Base-by-base conservation (phyloP, 1,139 yeast genomes). In the Yamadazyma membranifaciens region DNA sequence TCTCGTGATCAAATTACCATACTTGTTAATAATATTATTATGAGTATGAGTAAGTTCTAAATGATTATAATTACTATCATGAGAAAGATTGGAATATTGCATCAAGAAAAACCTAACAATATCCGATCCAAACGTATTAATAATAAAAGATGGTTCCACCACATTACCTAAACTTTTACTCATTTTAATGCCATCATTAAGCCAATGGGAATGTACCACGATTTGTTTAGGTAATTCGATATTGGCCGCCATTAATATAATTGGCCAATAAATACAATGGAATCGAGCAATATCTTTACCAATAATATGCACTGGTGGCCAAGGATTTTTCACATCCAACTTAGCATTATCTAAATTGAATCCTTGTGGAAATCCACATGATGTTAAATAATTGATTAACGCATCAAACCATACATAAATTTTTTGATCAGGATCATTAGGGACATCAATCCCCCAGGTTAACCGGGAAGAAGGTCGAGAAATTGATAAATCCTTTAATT, bases 391-490 rank as follows among this genome's bases (percentile, higher is more conserved):
- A 57, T 89, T 92, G 36, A 87, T 73, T 40, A 92, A 71, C 0
- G 99, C 99, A 63, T 92, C 99, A 46, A 92, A 85, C 99, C 99
- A 92, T 9, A 92, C 99, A 54, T 92, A 92, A 44, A 92, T 83
- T 40, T 77, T 83, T 55, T 92, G 98, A 0, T 80, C 52, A 0
- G 74, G 67, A 53, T 92, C 98, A 28, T 72, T 69, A 0, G 98
- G 98, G 0, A 92, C 98, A 2, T 79, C 78, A 24, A 92, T 84
- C 0, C 97, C 97, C 99, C 99, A 92, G 26, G 73, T 65, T 37
- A 91, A 71, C 42, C 98, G 68, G 11, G 81, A 64, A 0, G 81
- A 59, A 0, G 98, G 98, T 47, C 98, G 70, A 0, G 97, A 89
- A 2, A 92, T 74, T 24, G 96, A 87, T 37, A 92, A 69, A 57